Percentiles rank a stretch among this genome's conserved stretches.
Conservation (phyloP, 768 basidiomycete genomes). For the Tulasnella sp. region DNA sequence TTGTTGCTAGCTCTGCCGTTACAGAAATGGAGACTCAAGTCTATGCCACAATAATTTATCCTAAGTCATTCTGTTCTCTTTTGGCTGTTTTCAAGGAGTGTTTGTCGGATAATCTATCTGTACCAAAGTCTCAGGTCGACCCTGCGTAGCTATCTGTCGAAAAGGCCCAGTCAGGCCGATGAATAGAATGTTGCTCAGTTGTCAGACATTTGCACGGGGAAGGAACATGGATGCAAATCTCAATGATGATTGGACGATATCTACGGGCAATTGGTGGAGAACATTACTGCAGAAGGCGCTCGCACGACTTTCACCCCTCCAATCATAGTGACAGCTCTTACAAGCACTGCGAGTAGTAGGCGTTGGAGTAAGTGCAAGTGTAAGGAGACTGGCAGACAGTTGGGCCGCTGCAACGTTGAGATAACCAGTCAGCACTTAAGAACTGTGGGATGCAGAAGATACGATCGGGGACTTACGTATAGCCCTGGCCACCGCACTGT, state of each 20-base stretch:
- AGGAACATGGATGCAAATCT: background rate
- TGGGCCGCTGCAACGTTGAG: conserved; percentile 22
- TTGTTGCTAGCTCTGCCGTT: conserved; percentile 55
- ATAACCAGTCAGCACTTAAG: background rate
- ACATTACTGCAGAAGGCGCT: too few species aligned
- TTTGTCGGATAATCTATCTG: background rate
- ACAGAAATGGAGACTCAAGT: conserved; percentile 66
- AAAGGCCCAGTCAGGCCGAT: background rate
- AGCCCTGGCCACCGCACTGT: conserved; percentile 35
- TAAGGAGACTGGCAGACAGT: conserved; percentile 31
- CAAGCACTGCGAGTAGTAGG: conserved; percentile 30
- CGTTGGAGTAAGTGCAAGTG: conserved; percentile 25
- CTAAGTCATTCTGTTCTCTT: background rate
- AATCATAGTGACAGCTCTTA: conserved; percentile 23
- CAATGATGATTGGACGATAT: background rate
- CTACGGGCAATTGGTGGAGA: too few species aligned
- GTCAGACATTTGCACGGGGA: background rate
- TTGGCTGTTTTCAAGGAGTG: background rate
- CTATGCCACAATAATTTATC: conserved; percentile 10
- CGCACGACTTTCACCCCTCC: background rate
- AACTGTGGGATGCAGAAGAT: background rate
- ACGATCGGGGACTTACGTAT: conserved; percentile 4
- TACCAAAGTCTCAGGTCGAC: background rate
- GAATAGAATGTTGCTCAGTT: background rate
- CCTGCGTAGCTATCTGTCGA: background rate